phyloP scores from a whole-genome alignment of 805 yeast genomes.

The Metschnikowia kunwiensis region DNA sequence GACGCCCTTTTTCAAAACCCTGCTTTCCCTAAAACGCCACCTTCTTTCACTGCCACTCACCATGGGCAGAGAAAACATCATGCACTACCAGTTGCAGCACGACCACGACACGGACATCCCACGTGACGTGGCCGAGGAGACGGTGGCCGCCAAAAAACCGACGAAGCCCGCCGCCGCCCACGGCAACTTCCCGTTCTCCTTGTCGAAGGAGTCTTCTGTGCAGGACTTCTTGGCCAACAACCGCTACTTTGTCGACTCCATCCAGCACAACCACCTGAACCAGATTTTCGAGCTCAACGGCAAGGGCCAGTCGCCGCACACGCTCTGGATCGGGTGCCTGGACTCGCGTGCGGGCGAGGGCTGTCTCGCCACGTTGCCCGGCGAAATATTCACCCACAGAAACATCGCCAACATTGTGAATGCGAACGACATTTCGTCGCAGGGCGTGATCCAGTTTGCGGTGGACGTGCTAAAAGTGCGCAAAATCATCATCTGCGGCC shows the following conservation, averaged over 20 bases:
- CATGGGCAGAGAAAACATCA: constrained; percentile 44
- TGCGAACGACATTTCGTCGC: constrained; percentile 21
- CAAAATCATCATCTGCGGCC: constrained; percentile 22
- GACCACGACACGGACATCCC: constrained; percentile 37
- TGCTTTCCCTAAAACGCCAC: too few species aligned
- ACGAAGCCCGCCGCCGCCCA: constrained; percentile 17
- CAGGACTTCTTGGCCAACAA: constrained; percentile 21
- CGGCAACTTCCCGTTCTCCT: constrained; percentile 42
- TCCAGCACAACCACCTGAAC: constrained; percentile 21
- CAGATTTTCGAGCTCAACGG: constrained; percentile 20
- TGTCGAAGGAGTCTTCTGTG: constrained; percentile 34
- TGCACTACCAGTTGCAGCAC: constrained; percentile 39
- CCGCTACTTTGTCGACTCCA: constrained; percentile 18
- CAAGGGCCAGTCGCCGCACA: constrained; percentile 22
- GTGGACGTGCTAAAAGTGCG: constrained; percentile 21
- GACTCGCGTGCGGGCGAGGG: constrained; percentile 22
- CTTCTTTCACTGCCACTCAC: too few species aligned
- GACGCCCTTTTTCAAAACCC: too few species aligned
- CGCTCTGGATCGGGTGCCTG: constrained; percentile 22
- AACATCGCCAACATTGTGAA: constrained; percentile 22
- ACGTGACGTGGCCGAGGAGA: constrained; percentile 7
- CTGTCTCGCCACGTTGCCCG: constrained; percentile 21
- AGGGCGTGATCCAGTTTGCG: constrained; percentile 22
- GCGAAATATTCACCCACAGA: constrained; percentile 22
- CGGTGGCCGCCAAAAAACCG: constrained; percentile 7